Evolutionary conservation across 306 rosid genomes (phyloP), one percentile per base, ranked within the genome.

Genomic region (Fragaria nilgerrensis): DNA sequence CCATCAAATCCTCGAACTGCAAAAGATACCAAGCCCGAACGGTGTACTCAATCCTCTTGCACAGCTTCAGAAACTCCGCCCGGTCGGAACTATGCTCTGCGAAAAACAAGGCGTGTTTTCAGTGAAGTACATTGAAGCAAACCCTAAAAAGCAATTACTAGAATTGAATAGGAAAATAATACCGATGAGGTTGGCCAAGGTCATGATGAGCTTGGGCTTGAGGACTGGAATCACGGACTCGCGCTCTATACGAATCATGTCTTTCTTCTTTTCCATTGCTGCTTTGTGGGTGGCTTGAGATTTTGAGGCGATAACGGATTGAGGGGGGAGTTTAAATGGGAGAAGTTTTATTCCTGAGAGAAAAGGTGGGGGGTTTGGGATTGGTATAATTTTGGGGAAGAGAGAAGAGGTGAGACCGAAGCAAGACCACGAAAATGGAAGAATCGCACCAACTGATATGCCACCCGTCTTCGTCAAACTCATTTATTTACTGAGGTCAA

Each of bases 1-100:
- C 97, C 98, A 94, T 92, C 87, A 94, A 83, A 82, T 94, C 98
- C 84, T 94, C 97, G 50, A 94, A 94, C 48, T 94, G 97, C 48
- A 94, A 86, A 79, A 89, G 94, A 81, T 89, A 94, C 97, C 98
- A 94, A 48, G 98, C 98, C 76, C 98, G 89, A 81, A 94, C 87
- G 1, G 92, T 89, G 83, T 89, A 92, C 80, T 94, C 98, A 45
- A 90, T 83, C 76, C 98, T 88, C 85, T 90, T 92, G 84, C 94
- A 83, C 68, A 94, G 91, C 87, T 89, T 94, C 79, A 89, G 82
- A 84, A 94, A 94, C 89, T 94, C 97, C 12, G 91, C 87, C 74
- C 93, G 89, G 62, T 94, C 98, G 8, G 90, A 80, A 78, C 85
- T 68, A 59, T 87, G 89, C 49, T 94, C 98, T 92, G 90, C 39